Conservation (phyloP, 23 red algal genomes). For the Gracilaria domingensis region DNA sequence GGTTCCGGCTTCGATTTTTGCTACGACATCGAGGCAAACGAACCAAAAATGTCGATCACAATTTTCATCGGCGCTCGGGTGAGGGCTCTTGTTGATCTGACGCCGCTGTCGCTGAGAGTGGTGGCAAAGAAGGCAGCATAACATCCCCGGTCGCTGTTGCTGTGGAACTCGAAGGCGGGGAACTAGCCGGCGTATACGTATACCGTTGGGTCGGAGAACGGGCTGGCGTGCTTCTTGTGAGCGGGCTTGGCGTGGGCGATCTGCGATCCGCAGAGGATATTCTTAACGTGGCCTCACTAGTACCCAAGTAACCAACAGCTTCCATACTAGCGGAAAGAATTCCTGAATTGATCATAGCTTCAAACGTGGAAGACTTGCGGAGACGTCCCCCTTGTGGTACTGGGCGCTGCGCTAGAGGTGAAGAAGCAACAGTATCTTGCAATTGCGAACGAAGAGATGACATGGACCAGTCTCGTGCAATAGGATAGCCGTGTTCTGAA, state of each 20-base stretch:
- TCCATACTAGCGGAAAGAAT: slow-evolving; percentile 71
- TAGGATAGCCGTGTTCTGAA: slow-evolving; percentile 54
- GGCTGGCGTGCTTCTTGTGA: background rate
- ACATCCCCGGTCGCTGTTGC: background rate
- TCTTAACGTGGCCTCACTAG: background rate
- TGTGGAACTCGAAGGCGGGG: background rate
- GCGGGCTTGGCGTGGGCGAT: background rate
- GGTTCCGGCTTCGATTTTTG: too few species aligned
- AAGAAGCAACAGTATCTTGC: background rate
- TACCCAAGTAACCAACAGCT: slow-evolving; percentile 61
- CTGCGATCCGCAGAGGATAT: background rate
- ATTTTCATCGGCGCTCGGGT: background rate
- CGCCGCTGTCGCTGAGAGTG: background rate
- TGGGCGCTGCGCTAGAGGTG: background rate
- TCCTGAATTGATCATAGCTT: slow-evolving; percentile 65
- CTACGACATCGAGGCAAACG: too few species aligned
- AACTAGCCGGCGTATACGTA: background rate
- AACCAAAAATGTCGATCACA: too few species aligned
- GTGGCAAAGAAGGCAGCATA: background rate
- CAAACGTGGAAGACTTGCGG: slow-evolving; percentile 53
- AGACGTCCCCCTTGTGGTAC: background rate
- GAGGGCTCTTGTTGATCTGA: background rate
- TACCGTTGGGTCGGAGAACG: background rate
- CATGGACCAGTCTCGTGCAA: slow-evolving; percentile 61
- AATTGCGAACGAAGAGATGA: slow-evolving; percentile 28